phyloP scores from a whole-genome alignment of 106 monocot genomes.

The Cymbidium sinense region DNA sequence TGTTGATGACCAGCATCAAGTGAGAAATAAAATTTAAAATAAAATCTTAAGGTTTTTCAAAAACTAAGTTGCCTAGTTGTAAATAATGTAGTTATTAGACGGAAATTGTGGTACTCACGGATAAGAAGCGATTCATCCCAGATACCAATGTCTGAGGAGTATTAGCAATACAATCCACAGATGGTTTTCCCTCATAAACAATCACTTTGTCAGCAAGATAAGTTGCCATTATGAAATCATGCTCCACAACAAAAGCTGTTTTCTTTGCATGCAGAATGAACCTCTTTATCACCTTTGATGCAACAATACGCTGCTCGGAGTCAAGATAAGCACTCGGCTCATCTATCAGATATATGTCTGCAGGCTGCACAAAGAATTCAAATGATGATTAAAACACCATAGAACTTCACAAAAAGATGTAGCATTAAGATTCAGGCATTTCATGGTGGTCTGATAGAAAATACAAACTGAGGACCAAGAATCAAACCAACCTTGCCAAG shows the following conservation, averaged over 20 bases:
- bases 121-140: conserved; percentile 95
- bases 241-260: conserved; percentile 97
- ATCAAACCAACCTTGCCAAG: conserved; percentile 78
- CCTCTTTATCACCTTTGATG: conserved; percentile 95
- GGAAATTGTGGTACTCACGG: conserved; percentile 44
- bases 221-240: conserved; percentile 98
- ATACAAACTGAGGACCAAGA: not conserved
- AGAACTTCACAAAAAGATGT: not conserved
- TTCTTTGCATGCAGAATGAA: conserved; percentile 98
- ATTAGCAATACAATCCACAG: conserved; percentile 80
- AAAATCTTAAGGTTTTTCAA: no score
- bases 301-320: conserved; percentile 97
- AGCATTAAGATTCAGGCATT: not conserved
- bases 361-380: conserved; percentile 56
- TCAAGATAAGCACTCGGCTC: conserved; percentile 99
- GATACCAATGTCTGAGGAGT: conserved; percentile 89
- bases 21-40: not conserved
- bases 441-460: not conserved
- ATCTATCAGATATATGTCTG: conserved; percentile 97
- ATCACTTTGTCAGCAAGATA: conserved; percentile 98
- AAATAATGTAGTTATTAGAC: not conserved
- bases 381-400: not conserved
- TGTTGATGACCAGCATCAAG: not conserved
- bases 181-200: conserved; percentile 89
- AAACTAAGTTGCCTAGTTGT: no score